These are phyloP conservation scores for Blastocystis sp. DNA, from an alignment of 352 stramenopile species.

Conservation along the genomic window DNA sequence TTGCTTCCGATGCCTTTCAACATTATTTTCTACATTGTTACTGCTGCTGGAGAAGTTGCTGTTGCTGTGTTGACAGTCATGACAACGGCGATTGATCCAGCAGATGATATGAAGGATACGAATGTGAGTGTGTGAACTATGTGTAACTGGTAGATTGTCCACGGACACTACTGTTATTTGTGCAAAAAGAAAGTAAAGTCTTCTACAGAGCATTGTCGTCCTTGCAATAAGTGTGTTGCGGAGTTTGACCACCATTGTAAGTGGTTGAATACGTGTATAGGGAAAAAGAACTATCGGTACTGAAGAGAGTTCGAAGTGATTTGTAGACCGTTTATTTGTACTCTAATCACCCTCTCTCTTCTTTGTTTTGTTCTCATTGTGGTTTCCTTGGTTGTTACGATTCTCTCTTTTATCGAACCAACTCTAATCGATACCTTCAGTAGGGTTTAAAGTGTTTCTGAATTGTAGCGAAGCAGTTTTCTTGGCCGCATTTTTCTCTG, in stretches of 20 bases:
- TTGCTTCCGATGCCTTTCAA: not conserved
- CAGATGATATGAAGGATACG: not conserved
- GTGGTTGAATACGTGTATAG: conserved; percentile 90
- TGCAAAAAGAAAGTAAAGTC: conserved; percentile 67
- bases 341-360: conserved; percentile 70
- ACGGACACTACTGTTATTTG: conserved; percentile 49
- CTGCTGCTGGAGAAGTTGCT: not conserved
- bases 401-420: conserved; percentile 9
- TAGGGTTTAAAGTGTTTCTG: not conserved
- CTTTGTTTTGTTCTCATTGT: conserved; percentile 72
- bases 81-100: conserved; percentile 40
- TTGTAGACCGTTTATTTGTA: conserved; percentile 73
- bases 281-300: conserved; percentile 67
- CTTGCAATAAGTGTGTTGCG: conserved; percentile 89
- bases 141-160: not conserved
- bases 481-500: not conserved
- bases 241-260: conserved; percentile 94
- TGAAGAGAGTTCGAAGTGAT: conserved; percentile 69
- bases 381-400: conserved; percentile 70
- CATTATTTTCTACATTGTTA: not conserved
- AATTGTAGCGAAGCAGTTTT: not conserved
- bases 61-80: not conserved
- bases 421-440: not conserved
- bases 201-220: conserved; percentile 80
- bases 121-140: not conserved